Conservation (phyloP, 192 early-diverging fungal species). For the Coemansia sp. region DNA sequence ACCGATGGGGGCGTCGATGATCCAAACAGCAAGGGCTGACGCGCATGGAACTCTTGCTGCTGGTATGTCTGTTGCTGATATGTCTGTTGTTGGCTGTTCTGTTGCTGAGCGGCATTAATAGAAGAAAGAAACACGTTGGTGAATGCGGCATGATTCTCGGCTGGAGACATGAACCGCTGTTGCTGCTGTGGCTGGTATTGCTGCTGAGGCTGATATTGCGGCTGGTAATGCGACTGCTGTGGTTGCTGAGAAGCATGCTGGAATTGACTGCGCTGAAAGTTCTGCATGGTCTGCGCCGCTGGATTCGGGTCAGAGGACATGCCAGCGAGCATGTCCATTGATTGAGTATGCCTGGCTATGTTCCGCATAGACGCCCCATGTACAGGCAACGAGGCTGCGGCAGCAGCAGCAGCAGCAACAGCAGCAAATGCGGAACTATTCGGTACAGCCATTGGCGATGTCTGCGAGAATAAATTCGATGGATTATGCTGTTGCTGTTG, state of each 20-base stretch:
- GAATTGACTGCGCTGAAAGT: not conserved
- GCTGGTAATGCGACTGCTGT: slow-evolving; percentile 8
- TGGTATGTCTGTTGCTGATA: slow-evolving; percentile 1
- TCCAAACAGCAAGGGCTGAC: slow-evolving; percentile 24
- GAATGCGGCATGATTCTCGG: not conserved
- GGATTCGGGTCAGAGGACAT: not conserved
- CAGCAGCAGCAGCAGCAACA: slow-evolving; percentile 9
- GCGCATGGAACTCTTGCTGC: not conserved
- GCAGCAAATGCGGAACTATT: not conserved
- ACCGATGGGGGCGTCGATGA: slow-evolving; percentile 6
- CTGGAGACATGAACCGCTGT: slow-evolving; percentile 5
- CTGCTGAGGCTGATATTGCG: not conserved
- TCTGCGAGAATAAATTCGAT: not conserved
- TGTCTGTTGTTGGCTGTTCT: not conserved
- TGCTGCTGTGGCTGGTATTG: slow-evolving; percentile 8
- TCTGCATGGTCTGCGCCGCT: not conserved
- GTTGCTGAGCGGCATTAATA: not conserved
- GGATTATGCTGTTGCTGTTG: slow-evolving; percentile 1
- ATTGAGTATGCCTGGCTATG: not conserved
- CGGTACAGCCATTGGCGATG: not conserved
- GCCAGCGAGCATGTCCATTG: not conserved
- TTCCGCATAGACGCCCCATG: not conserved
- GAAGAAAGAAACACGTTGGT: not conserved
- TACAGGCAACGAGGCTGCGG: not conserved
- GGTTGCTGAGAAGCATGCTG: slow-evolving; percentile 3